phyloP scores from a whole-genome alignment of 192 early-diverging fungal species.

The Backusella luteola region DNA sequence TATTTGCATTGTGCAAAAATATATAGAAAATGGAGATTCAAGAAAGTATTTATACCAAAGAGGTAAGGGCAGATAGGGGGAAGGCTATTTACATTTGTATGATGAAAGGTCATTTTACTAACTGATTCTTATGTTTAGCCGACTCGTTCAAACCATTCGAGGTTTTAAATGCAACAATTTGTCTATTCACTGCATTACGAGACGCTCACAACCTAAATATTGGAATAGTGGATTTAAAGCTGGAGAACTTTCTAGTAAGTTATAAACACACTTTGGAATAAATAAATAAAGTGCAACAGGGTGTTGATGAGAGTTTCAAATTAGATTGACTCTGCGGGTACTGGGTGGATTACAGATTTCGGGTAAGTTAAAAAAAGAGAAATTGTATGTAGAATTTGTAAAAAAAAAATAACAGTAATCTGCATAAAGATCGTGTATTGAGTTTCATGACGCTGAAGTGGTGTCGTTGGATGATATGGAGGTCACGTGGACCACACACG shows the following conservation, averaged over 20 bases:
- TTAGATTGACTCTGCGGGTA: slow-evolving; percentile 22
- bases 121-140: not conserved
- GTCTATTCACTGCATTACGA: slow-evolving; percentile 20
- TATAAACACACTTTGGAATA: not conserved
- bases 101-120: not conserved
- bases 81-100: not conserved
- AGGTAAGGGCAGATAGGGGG: not conserved
- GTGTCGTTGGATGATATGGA: not conserved
- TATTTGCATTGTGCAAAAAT: slow-evolving; percentile 15
- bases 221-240: slow-evolving; percentile 24
- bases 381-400: not conserved
- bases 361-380: slow-evolving; percentile 17
- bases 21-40: slow-evolving; percentile 9
- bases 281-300: not conserved
- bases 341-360: slow-evolving; percentile 26
- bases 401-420: not conserved
- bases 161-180: slow-evolving; percentile 12
- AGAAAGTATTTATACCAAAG: slow-evolving; percentile 13
- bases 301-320: not conserved
- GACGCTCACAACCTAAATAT: slow-evolving; percentile 15
- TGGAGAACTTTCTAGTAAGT: slow-evolving; percentile 28
- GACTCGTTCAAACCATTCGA: not conserved
- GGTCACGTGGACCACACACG: slow-evolving; percentile 15
- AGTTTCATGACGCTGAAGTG: not conserved
- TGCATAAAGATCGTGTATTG: slow-evolving; percentile 15